These are phyloP conservation scores for Starmerella bacillaris DNA, from an alignment of 805 yeast species.

Conservation along the genomic window DNA sequence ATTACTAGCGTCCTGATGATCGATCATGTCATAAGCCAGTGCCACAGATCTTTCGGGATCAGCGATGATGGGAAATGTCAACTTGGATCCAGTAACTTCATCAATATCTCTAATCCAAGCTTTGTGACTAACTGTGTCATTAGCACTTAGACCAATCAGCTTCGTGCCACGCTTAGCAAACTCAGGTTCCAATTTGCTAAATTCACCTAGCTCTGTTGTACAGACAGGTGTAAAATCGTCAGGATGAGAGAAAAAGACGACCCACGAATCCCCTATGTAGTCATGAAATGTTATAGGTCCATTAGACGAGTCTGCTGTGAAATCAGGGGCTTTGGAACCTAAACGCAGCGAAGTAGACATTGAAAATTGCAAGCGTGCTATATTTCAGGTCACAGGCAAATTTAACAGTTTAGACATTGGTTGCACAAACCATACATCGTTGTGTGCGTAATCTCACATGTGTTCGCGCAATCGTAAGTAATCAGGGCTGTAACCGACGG, in stretches of 20 bases:
- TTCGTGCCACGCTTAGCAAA: constrained; percentile 71
- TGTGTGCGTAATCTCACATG: too few relatives aligned
- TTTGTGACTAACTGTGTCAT: constrained; percentile 59
- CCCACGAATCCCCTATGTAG: constrained; percentile 73
- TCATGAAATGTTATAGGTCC: constrained; percentile 80
- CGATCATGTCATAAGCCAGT: constrained; percentile 69
- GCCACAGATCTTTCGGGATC: constrained; percentile 77
- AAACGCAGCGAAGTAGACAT: background rate
- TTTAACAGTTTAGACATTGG: too few relatives aligned
- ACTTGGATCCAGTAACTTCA: constrained; percentile 59
- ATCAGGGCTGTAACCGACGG: too few relatives aligned
- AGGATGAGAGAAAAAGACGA: constrained; percentile 79
- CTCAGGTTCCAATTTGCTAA: constrained; percentile 75
- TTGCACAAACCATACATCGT: too few relatives aligned
- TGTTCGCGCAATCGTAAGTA: too few relatives aligned
- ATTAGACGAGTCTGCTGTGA: constrained; percentile 61
- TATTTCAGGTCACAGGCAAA: too few relatives aligned
- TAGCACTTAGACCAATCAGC: constrained; percentile 79
- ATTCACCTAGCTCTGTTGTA: constrained; percentile 90
- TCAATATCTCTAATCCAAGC: constrained; percentile 85
- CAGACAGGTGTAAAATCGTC: constrained; percentile 95
- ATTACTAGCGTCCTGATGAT: constrained; percentile 68
- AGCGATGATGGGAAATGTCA: constrained; percentile 79
- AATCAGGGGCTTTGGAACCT: constrained; percentile 76
- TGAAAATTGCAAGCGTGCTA: too few relatives aligned